Evolutionary conservation across 225 moss, liverwort and hornwort genomes (phyloP).

Genomic region (Marchantia paleacea): DNA sequence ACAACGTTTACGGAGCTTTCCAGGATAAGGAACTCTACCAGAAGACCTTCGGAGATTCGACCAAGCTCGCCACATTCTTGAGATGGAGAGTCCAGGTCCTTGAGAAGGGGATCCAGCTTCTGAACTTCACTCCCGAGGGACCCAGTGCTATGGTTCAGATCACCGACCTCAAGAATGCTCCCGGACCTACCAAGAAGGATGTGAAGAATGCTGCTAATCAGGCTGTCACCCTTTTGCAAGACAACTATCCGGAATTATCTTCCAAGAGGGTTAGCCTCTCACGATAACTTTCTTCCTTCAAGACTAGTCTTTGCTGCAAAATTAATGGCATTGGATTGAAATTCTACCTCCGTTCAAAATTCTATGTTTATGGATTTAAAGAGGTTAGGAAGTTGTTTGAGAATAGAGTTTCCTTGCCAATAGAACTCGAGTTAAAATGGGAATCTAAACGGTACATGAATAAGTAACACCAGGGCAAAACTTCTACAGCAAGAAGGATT

Average conservation of each 20-base stretch:
- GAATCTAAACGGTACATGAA: not conserved
- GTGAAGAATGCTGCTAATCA: constrained; percentile 1
- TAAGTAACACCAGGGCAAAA: no score
- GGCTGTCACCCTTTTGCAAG: constrained; percentile 26
- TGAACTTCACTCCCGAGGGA: constrained; percentile 28
- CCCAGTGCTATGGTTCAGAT: constrained; percentile 30
- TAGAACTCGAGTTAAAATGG: not conserved
- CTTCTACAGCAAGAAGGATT: no score
- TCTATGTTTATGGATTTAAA: no score
- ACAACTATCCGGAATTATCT: constrained; percentile 33
- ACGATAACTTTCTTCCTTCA: not conserved
- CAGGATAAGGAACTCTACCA: constrained; percentile 36
- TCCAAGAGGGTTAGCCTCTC: constrained; percentile 17
- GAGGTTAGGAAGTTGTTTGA: no score
- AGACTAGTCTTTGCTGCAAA: no score
- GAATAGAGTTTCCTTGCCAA: not conserved
- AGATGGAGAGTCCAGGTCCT: constrained; percentile 33
- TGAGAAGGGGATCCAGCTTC: constrained; percentile 33
- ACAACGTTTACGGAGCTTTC: constrained; percentile 23
- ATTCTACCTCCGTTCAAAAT: no score
- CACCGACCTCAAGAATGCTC: constrained; percentile 24
- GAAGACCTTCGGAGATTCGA: constrained; percentile 25
- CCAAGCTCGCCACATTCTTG: constrained; percentile 22
- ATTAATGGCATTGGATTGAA: no score
- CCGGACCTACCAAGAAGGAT: constrained; percentile 19